Base-by-base conservation (phyloP, 129 eudicot genomes). In the Tagetes patula region DNA sequence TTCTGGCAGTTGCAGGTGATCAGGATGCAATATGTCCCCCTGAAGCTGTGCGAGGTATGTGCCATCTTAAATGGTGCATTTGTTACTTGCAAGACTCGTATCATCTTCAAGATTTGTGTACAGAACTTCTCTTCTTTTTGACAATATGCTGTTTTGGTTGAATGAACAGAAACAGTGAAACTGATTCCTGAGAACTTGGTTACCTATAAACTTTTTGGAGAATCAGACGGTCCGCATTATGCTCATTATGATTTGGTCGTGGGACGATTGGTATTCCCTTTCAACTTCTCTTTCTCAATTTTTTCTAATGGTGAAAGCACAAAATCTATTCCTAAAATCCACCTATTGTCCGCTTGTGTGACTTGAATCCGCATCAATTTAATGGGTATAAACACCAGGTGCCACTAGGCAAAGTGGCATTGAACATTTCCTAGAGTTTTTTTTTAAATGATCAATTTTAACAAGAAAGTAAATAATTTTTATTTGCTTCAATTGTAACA, bases 201-300 rank as follows among this genome's bases (percentile, higher is more conserved):
- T 45, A 86, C 89, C 9, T 95, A 90, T 69, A 95, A 88, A 80
- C 72, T 95, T 52, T 84, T 95, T 76, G 97, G 99, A 74, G 83
- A 88, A 69, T 74, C 84, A 38, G 83, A 82, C 73, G 97, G 99
- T 60, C 88, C 94, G 8, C 96, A 90, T 85, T 90, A 90, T 75
- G 97, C 94, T 72, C 99, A 90, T 74, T 95, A 95, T 77, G 99
- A 95, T 79, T 75, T 95, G 73, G 97, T 95, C 73, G 99, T 97
- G 3, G 96, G 96, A 13, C 84, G 86, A 71, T 49, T 84, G 97
- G 97, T 95, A 83, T 11, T 59, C 32, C 36, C 54, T 54, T 20
- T 43, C 43, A 69, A 36, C 52, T 20, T 75, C 65, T 12, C 72
- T 20, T 32, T 52, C 27, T 20, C 27, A 20, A 20, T 20, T 20